A percentile compares a stretch with the other conserved stretches of the same genome.
Conservation (phyloP, 257 asterid species). For the Misopates orontium region DNA sequence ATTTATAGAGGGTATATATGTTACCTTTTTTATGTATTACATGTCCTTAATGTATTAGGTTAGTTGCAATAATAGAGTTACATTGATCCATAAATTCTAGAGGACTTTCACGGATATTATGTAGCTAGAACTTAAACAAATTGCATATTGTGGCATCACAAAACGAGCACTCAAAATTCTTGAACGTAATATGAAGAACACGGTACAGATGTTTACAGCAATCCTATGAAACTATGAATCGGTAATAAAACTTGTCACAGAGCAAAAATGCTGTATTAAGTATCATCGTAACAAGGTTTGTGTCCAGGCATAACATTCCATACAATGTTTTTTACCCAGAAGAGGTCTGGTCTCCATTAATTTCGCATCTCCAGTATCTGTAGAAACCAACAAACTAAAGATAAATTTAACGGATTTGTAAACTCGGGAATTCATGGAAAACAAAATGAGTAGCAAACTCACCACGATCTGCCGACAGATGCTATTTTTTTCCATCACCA, state of each 20-base stretch:
- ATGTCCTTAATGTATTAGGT: no score
- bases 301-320: slow-evolving; percentile 32
- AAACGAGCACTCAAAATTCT: not conserved
- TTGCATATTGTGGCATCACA: no score
- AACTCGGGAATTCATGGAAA: not conserved
- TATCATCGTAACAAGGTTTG: slow-evolving; percentile 16
- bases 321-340: not conserved
- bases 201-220: slow-evolving; percentile 1
- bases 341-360: slow-evolving; percentile 22
- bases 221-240: slow-evolving; percentile 8
- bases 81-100: no score
- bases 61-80: no score
- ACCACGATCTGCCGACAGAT: slow-evolving; percentile 31
- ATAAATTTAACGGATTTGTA: not conserved
- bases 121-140: no score
- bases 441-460: slow-evolving; percentile 16
- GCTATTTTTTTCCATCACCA: slow-evolving; percentile 32
- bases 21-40: no score
- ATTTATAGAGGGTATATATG: no score
- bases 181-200: not conserved
- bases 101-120: no score
- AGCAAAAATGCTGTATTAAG: slow-evolving; percentile 22
- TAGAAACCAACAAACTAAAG: not conserved
- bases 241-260: slow-evolving; percentile 15
- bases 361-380: slow-evolving; percentile 28